These are phyloP conservation scores for Penicillium sp. DNA, from an alignment of 2,329 filamentous ascomycete species.

Conservation along the genomic window DNA sequence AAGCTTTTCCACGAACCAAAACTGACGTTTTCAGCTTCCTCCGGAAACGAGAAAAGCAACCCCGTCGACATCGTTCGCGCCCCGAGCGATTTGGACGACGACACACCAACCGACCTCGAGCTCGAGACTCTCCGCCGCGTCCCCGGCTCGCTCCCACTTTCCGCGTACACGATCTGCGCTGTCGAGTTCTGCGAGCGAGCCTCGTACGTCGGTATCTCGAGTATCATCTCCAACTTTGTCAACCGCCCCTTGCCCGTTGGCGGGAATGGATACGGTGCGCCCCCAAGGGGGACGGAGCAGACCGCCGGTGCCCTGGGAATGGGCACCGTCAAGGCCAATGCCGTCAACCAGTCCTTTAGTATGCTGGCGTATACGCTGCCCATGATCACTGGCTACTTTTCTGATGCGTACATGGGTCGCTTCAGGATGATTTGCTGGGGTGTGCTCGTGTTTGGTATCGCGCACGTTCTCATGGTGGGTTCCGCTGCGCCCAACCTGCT, in stretches of 20 bases:
- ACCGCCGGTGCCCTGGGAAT: slow-evolving; percentile 65
- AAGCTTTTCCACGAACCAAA: neutral
- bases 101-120: slow-evolving; percentile 55
- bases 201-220: slow-evolving; percentile 63
- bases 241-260: slow-evolving; percentile 62
- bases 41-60: neutral
- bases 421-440: slow-evolving; percentile 44
- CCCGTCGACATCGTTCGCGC: slow-evolving; percentile 1
- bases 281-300: slow-evolving; percentile 39
- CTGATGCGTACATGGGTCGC: slow-evolving; percentile 19
- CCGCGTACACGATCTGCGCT: slow-evolving; percentile 62
- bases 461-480: slow-evolving; percentile 39
- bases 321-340: slow-evolving; percentile 60
- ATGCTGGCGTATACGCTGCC: slow-evolving; percentile 64
- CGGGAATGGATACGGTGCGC: slow-evolving; percentile 45
- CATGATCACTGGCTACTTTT: slow-evolving; percentile 44
- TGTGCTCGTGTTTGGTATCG: slow-evolving; percentile 46
- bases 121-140: slow-evolving; percentile 52
- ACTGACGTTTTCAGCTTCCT: neutral
- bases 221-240: slow-evolving; percentile 65
- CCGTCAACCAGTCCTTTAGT: slow-evolving; percentile 54
- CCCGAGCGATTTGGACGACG: neutral
- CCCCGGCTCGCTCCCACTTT: slow-evolving; percentile 55
- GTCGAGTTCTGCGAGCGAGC: slow-evolving; percentile 67
- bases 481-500: slow-evolving; percentile 22